Conservation (phyloP, 345 rosid genomes). For the Diplotaxis tenuifolia region DNA sequence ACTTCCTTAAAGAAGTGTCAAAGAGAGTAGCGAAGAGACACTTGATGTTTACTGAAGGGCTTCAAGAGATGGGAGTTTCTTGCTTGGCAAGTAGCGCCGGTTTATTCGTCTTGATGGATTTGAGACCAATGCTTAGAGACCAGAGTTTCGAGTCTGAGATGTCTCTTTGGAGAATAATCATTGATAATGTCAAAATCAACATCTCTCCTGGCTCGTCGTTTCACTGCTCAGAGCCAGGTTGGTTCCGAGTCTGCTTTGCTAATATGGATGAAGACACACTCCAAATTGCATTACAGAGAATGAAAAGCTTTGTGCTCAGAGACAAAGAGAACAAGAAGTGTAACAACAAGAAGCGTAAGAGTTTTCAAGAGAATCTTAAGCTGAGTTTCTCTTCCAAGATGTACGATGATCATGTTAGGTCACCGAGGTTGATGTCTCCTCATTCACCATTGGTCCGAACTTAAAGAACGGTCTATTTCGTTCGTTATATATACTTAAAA, state of each 20-base stretch:
- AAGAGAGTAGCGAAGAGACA: conserved; percentile 34
- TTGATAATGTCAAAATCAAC: conserved; percentile 33
- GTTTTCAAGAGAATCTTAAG: conserved; percentile 47
- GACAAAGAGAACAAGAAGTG: neutral
- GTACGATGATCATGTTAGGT: conserved; percentile 48
- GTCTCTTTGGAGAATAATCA: conserved; percentile 22
- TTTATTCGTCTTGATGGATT: conserved; percentile 32
- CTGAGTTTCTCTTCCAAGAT: conserved; percentile 47
- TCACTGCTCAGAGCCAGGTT: conserved; percentile 39
- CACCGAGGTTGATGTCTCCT: conserved; percentile 60
- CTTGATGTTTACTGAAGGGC: conserved; percentile 22
- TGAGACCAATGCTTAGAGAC: conserved; percentile 18
- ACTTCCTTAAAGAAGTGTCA: conserved; percentile 12
- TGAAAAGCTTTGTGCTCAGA: conserved; percentile 27
- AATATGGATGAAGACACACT: conserved; percentile 40
- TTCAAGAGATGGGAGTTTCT: conserved; percentile 28
- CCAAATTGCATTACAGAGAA: conserved; percentile 14
- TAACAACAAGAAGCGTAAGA: conserved; percentile 22
- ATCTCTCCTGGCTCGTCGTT: conserved; percentile 38
- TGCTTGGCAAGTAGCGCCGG: conserved; percentile 35
- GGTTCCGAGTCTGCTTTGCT: conserved; percentile 38
- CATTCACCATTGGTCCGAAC: conserved; percentile 51
- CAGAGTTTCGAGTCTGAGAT: conserved; percentile 24
- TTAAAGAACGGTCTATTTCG: neutral
- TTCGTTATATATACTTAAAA: neutral